These are phyloP conservation scores for Turritis glabra DNA, from an alignment of 345 rosid species.

Conservation along the genomic window DNA sequence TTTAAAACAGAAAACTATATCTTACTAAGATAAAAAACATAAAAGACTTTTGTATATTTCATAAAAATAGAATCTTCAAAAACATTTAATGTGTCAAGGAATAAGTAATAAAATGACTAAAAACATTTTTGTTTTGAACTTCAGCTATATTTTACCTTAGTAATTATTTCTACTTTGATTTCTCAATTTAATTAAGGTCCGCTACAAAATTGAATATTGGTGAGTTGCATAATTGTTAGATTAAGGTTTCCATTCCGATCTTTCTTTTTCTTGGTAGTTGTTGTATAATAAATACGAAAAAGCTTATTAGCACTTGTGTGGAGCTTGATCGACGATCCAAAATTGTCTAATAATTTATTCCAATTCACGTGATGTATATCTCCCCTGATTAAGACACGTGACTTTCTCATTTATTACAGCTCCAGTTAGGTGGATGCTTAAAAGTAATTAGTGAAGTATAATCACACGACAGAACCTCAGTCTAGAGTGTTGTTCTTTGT, in stretches of 20 bases:
- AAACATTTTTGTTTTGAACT: not conserved
- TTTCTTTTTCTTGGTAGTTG: slow-evolving; percentile 9
- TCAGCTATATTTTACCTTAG: not conserved
- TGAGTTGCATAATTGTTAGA: not conserved
- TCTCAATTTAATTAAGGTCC: not conserved
- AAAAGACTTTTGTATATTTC: not conserved
- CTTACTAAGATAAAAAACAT: not conserved
- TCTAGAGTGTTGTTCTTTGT: not conserved
- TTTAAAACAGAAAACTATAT: not conserved
- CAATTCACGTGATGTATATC: not conserved
- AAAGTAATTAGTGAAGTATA: not conserved
- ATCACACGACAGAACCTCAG: not conserved
- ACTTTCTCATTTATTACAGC: not conserved
- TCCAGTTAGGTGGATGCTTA: not conserved
- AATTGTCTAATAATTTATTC: slow-evolving; percentile 5
- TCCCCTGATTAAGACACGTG: not conserved
- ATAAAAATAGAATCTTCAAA: not conserved
- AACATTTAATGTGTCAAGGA: not conserved
- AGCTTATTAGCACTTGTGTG: not conserved
- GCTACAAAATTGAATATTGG: not conserved
- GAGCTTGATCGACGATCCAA: not conserved
- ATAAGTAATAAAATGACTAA: not conserved
- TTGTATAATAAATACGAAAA: slow-evolving; percentile 6
- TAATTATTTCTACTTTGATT: not conserved
- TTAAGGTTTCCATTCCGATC: not conserved